Conservation (phyloP, 768 basidiomycete species). For the Amanita pseudoporphyria region DNA sequence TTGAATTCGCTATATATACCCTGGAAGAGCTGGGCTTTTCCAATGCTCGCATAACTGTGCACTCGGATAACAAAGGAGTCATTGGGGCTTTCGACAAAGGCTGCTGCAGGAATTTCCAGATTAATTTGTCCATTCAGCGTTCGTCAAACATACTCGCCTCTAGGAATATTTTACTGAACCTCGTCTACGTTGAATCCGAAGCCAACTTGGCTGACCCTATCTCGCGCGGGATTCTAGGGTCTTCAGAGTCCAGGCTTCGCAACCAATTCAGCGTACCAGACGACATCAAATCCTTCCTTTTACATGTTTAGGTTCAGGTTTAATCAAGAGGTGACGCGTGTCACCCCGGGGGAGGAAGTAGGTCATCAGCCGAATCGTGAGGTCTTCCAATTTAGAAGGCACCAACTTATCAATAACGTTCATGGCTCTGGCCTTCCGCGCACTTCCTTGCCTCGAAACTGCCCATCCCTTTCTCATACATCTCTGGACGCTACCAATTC, state of each 20-base stretch:
- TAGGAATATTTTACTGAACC: slow-evolving; percentile 12
- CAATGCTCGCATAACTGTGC: slow-evolving; percentile 15
- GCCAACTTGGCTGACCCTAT: slow-evolving; percentile 24
- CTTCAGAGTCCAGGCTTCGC: neutral
- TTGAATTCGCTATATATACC: slow-evolving; percentile 15
- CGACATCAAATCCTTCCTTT: slow-evolving; percentile 10
- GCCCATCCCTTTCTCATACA: neutral
- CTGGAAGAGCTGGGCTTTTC: slow-evolving; percentile 9
- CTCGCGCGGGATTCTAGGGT: slow-evolving; percentile 14
- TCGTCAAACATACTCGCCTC: slow-evolving; percentile 10
- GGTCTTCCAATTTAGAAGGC: neutral
- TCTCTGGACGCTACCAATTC: neutral
- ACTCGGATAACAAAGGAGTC: slow-evolving; percentile 24
- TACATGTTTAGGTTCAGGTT: slow-evolving; percentile 5
- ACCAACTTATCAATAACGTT: neutral
- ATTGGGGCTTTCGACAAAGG: slow-evolving; percentile 25
- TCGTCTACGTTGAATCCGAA: slow-evolving; percentile 17
- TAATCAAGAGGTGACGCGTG: neutral
- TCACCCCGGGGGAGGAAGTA: slow-evolving; percentile 1
- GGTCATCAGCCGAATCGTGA: too few species aligned
- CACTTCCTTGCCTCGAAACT: slow-evolving; percentile 3
- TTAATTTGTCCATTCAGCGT: slow-evolving; percentile 20
- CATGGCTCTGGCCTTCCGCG: neutral
- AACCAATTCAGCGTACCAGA: slow-evolving; percentile 9
- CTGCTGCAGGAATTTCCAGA: slow-evolving; percentile 17